Evolutionary conservation across 2,329 filamentous ascomycete genomes (phyloP).

Genomic region (Aspergillus quadricinctus): DNA sequence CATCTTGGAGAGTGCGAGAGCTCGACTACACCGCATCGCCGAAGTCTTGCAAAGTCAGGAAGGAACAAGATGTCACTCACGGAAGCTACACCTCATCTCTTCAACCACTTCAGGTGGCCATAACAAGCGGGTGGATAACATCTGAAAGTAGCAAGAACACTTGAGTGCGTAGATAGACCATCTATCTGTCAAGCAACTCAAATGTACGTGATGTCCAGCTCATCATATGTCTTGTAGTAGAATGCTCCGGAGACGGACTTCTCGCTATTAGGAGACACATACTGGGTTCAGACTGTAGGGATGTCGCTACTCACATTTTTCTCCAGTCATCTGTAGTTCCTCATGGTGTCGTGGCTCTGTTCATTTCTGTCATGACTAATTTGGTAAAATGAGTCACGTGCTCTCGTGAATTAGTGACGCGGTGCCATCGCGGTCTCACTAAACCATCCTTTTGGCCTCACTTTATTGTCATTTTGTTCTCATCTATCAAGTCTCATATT

Average conservation of each 20-base stretch:
- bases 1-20: background rate
- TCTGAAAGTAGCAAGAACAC: background rate
- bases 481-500: background rate
- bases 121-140: background rate
- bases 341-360: background rate
- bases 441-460: conserved; percentile 3
- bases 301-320: background rate
- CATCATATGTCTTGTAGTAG: conserved; percentile 30
- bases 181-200: background rate
- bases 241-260: background rate
- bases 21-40: background rate
- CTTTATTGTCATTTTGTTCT: background rate
- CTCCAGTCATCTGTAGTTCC: background rate
- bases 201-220: conserved; percentile 34
- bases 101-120: background rate
- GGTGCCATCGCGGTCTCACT: conserved; percentile 11
- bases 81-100: background rate
- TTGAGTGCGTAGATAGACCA: background rate
- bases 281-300: background rate
- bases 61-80: background rate
- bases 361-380: background rate
- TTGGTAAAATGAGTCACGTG: conserved; percentile 16
- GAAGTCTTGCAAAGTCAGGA: background rate
- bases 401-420: conserved; percentile 16
- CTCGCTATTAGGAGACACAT: background rate